Percentiles rank a stretch among this genome's conserved stretches.
These are phyloP conservation scores for Pichia sp. DNA, from an alignment of 1,139 yeast genomes.

Conservation along the genomic window DNA sequence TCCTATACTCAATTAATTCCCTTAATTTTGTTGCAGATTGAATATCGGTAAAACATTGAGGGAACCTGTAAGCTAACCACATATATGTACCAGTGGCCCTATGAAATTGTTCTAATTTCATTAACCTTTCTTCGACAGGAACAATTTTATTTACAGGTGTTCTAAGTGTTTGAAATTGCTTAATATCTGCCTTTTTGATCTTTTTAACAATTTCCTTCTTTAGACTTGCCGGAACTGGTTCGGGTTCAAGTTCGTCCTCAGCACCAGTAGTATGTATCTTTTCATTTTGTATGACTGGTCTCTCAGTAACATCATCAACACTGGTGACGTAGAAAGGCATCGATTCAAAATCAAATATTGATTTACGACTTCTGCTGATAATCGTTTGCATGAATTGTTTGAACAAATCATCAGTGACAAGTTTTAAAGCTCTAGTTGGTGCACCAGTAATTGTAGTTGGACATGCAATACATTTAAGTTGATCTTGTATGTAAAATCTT, in stretches of 20 bases:
- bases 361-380: slow-evolving; percentile 35
- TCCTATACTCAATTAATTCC: slow-evolving; percentile 56
- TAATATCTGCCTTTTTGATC: slow-evolving; percentile 13
- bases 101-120: slow-evolving; percentile 63
- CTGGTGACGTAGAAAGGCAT: slow-evolving; percentile 34
- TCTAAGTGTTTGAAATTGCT: slow-evolving; percentile 16
- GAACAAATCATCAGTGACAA: slow-evolving; percentile 24
- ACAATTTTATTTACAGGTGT: slow-evolving; percentile 18
- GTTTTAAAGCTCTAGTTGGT: slow-evolving; percentile 27
- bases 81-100: slow-evolving; percentile 60
- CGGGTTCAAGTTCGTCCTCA: slow-evolving; percentile 25
- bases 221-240: slow-evolving; percentile 25
- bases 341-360: slow-evolving; percentile 38
- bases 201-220: slow-evolving; percentile 15
- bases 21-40: slow-evolving; percentile 70
- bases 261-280: slow-evolving; percentile 19
- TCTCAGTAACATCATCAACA: slow-evolving; percentile 19
- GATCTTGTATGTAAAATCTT: slow-evolving; percentile 42
- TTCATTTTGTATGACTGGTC: slow-evolving; percentile 11
- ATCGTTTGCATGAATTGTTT: slow-evolving; percentile 36
- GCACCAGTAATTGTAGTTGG: slow-evolving; percentile 40
- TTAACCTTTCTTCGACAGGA: slow-evolving; percentile 38
- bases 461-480: slow-evolving; percentile 51
- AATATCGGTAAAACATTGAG: slow-evolving; percentile 69
- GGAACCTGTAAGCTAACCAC: slow-evolving; percentile 88